A percentile compares a stretch with the other conserved stretches of the same genome.
phyloP scores from a whole-genome alignment of 441 rosid genomes.

The California macrophylla region DNA sequence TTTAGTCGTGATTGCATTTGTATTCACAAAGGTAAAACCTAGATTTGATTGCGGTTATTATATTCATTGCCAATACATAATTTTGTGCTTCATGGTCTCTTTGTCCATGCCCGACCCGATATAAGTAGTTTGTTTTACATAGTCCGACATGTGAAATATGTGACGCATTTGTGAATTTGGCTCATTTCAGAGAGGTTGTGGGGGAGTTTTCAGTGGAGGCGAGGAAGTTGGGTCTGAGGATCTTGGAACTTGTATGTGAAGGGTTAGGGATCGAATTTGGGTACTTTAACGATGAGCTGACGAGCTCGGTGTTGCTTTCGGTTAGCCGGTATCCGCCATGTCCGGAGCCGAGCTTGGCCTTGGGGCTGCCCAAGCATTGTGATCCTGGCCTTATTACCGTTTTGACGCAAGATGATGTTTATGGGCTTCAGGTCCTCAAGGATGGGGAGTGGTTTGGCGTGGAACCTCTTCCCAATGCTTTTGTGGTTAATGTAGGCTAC shows the following conservation, averaged over 20 bases:
- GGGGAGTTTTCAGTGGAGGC: slow-evolving; percentile 24
- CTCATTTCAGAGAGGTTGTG: slow-evolving; percentile 25
- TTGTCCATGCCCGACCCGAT: too few species aligned
- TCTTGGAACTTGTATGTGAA: slow-evolving; percentile 27
- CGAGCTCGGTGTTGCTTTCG: slow-evolving; percentile 4
- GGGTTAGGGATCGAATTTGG: slow-evolving; percentile 27
- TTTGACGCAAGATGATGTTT: slow-evolving; percentile 23
- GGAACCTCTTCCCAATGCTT: slow-evolving; percentile 24
- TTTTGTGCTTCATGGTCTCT: too few species aligned
- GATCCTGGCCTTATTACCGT: slow-evolving; percentile 26
- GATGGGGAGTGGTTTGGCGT: slow-evolving; percentile 31
- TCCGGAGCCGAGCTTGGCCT: slow-evolving; percentile 30
- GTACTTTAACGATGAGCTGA: slow-evolving; percentile 16
- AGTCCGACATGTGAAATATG: too few species aligned
- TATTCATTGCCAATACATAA: too few species aligned
- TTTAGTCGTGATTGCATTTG: too few species aligned
- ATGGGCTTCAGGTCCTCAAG: slow-evolving; percentile 34
- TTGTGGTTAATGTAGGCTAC: slow-evolving; percentile 29
- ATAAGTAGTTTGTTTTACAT: too few species aligned
- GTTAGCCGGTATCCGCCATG: slow-evolving; percentile 28
- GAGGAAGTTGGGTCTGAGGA: slow-evolving; percentile 23
- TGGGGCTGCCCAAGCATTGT: slow-evolving; percentile 24
- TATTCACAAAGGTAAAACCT: too few species aligned
- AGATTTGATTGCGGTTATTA: too few species aligned
- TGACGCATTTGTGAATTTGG: too few species aligned